Base-by-base conservation (phyloP, 2,329 filamentous ascomycete species). In the Trichoderma semiorbis region DNA sequence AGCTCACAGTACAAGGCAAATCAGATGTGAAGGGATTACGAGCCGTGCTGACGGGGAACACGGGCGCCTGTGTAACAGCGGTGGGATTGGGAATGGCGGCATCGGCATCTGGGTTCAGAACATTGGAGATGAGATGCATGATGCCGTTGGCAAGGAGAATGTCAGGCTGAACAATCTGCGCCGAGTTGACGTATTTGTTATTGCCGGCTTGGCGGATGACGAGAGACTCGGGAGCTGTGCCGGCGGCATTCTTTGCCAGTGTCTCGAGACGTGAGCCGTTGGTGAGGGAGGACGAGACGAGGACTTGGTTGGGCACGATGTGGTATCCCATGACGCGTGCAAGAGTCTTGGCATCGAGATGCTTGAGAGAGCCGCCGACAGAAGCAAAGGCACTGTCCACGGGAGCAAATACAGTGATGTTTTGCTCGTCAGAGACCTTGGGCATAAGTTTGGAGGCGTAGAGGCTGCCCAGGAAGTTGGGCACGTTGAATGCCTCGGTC, bases 371-470 rank as follows among this genome's bases (percentile, higher is more conserved):
- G 64, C 84, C 87, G 70, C 86, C 88, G 57, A 92, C 87, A 30
- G 82, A 79, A 39, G 85, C 82, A 81, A 92, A 89, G 14, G 89
- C 89, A 2, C 81, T 81, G 78, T 91, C 89, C 77, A 82, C 85
- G 2, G 91, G 90, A 0, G 87, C 89, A 74, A 93, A 92, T 73
- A 92, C 83, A 70, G 91, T 92, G 50, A 92, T 74, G 76, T 80
- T 79, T 50, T 79, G 77, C 8, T 80, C 77, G 14, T 79, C 77
- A 72, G 85, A 82, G 64, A 90, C 77, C 21, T 82, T 79, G 3
- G 80, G 80, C 77, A 83, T 79, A 21, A 82, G 72, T 1, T 77
- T 70, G 10, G 77, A 74, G 18, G 77, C 77, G 71, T 81, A 80
- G 7, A 82, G 75, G 8, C 73, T 77, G 14, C 80, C 80, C 21